Conservation (phyloP, 768 basidiomycete genomes). For the Rhodosporidiobolus sp. region DNA sequence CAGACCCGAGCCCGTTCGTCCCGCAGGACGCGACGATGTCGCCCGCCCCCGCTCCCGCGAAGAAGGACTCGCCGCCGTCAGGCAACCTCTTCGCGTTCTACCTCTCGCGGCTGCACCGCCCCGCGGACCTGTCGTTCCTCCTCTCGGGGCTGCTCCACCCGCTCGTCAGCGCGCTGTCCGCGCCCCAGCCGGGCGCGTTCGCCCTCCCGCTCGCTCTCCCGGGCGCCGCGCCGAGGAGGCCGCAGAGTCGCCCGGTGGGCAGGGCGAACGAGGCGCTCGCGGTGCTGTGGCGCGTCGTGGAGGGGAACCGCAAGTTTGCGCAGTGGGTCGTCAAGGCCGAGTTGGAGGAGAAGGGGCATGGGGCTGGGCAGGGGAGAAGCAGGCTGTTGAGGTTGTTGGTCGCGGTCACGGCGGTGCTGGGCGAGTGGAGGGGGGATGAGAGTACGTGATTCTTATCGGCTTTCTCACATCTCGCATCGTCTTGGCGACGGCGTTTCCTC, state of each 20-base stretch:
- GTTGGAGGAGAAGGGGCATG: slow-evolving; percentile 8
- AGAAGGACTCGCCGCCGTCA: slow-evolving; percentile 32
- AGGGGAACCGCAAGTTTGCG: slow-evolving; percentile 60
- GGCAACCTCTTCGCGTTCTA: slow-evolving; percentile 89
- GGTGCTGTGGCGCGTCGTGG: slow-evolving; percentile 81
- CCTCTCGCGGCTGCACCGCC: slow-evolving; percentile 87
- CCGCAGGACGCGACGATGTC: not conserved
- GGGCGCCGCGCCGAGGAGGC: slow-evolving; percentile 9
- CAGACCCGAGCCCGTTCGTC: slow-evolving; percentile 53
- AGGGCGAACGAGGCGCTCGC: slow-evolving; percentile 44
- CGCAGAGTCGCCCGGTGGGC: not conserved
- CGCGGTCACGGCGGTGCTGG: slow-evolving; percentile 48
- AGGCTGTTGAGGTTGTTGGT: slow-evolving; percentile 4
- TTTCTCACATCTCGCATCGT: too few species aligned
- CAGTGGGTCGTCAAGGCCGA: slow-evolving; percentile 5
- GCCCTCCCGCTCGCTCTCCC: not conserved
- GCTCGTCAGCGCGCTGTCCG: slow-evolving; percentile 4
- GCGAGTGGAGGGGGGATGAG: slow-evolving; percentile 74
- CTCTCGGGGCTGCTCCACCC: slow-evolving; percentile 61
- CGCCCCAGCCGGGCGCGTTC: slow-evolving; percentile 39
- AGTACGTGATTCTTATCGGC: slow-evolving; percentile 51
- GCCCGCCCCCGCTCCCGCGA: slow-evolving; percentile 1
- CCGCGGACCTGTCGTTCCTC: slow-evolving; percentile 82
- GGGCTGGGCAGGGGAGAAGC: slow-evolving; percentile 28
- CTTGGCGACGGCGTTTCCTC: too few species aligned